These are phyloP conservation scores for Nigrograna mackinnonii DNA, from an alignment of 2,329 filamentous ascomycete species.

Conservation along the genomic window DNA sequence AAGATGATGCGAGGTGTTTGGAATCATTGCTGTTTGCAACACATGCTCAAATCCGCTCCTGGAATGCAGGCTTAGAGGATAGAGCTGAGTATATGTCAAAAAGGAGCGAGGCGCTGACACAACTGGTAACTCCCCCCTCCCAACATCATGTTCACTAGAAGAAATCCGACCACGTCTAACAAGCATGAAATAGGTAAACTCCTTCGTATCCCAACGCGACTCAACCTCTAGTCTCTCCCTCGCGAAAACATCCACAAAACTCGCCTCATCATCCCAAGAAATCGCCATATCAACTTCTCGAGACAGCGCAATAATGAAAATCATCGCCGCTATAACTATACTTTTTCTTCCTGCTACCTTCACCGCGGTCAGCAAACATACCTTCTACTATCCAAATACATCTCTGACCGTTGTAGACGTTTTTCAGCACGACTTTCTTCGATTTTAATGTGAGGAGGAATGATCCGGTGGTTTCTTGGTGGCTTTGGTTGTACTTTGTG, in stretches of 20 bases:
- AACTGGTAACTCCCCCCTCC: slow-evolving; percentile 20
- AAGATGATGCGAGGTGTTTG: slow-evolving; percentile 4
- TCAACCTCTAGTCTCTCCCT: slow-evolving; percentile 13
- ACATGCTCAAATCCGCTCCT: slow-evolving; percentile 10
- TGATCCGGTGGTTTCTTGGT: slow-evolving; percentile 15
- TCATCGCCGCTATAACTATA: slow-evolving; percentile 25
- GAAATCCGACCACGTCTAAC: too few relatives aligned
- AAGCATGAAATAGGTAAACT: too few relatives aligned
- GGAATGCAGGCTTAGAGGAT: slow-evolving; percentile 15
- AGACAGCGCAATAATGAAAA: slow-evolving; percentile 22
- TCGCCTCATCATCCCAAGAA: slow-evolving; percentile 17
- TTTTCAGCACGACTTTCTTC: slow-evolving; percentile 25
- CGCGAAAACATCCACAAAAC: slow-evolving; percentile 9
- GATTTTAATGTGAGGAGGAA: slow-evolving; percentile 12
- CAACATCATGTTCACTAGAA: too few relatives aligned
- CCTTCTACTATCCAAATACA: not conserved
- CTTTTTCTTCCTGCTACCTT: slow-evolving; percentile 30
- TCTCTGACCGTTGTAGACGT: slow-evolving; percentile 19
- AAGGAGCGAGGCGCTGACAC: slow-evolving; percentile 15
- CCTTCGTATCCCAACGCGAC: slow-evolving; percentile 22
- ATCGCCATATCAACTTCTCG: slow-evolving; percentile 16
- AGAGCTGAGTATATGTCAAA: slow-evolving; percentile 17
- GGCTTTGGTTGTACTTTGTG: slow-evolving; percentile 23
- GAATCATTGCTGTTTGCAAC: slow-evolving; percentile 7
- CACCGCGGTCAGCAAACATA: slow-evolving; percentile 20